Percentiles rank a stretch among this genome's conserved stretches.
These are phyloP conservation scores for Phaseolus lunatus DNA, from an alignment of 306 rosid species.

Conservation along the genomic window DNA sequence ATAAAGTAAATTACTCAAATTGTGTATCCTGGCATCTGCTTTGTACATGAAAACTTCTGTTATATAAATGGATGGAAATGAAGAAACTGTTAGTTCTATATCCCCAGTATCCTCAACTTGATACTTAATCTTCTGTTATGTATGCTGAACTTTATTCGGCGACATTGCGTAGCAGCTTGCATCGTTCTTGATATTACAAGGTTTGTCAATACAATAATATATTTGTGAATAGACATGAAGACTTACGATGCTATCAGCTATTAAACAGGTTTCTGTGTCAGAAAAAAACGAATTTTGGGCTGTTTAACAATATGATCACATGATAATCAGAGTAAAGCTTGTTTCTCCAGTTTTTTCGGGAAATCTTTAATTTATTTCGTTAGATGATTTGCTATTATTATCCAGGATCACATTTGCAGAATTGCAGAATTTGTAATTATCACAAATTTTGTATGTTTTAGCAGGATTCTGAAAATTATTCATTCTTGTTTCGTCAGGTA, in stretches of 20 bases:
- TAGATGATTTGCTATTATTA: conserved; percentile 33
- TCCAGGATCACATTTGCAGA: not conserved
- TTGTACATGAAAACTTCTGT: conserved; percentile 54
- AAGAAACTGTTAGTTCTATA: conserved; percentile 32
- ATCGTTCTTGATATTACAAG: conserved; percentile 23
- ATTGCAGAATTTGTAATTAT: conserved; percentile 11
- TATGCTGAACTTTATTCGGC: not conserved
- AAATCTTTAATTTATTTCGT: not conserved
- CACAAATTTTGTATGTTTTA: conserved; percentile 5
- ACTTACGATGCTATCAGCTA: conserved; percentile 17
- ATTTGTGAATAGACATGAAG: not conserved
- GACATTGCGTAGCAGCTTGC: conserved; percentile 9
- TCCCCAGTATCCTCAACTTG: not conserved
- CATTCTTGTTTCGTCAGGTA: not conserved
- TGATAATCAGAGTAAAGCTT: conserved; percentile 24
- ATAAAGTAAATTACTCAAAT: conserved; percentile 59
- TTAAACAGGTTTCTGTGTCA: not conserved
- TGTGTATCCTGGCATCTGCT: conserved; percentile 61
- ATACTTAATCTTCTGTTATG: not conserved
- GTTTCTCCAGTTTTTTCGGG: not conserved
- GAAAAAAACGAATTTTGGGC: not conserved
- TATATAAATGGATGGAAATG: conserved; percentile 54
- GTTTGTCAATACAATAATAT: conserved; percentile 2
- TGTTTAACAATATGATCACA: conserved; percentile 17
- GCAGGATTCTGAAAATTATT: conserved; percentile 28